These are phyloP conservation scores for Coix lacrymajobi DNA, from an alignment of 176 grass and related monocot genomes.

Conservation along the genomic window DNA sequence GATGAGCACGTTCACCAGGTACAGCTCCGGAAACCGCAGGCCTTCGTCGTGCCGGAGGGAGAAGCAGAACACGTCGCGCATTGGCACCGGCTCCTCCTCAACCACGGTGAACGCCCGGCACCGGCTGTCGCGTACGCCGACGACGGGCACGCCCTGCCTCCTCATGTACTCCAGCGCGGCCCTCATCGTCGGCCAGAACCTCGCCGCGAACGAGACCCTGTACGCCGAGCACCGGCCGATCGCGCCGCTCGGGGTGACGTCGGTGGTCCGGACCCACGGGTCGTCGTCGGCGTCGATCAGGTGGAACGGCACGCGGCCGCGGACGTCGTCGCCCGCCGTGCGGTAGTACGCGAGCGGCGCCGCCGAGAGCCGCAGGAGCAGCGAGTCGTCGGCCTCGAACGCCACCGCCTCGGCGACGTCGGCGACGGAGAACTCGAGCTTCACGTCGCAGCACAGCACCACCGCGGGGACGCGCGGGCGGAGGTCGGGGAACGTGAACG, in stretches of 20 bases:
- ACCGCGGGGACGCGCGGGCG: background rate
- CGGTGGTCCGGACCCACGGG: conserved; percentile 73
- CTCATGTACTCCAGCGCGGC: conserved; percentile 43
- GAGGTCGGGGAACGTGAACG: conserved; percentile 32
- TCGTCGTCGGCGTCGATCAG: conserved; percentile 60
- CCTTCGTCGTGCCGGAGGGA: conserved; percentile 32
- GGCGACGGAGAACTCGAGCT: conserved; percentile 53
- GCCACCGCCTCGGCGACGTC: conserved; percentile 42
- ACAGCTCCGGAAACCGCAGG: conserved; percentile 56
- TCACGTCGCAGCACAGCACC: conserved; percentile 57
- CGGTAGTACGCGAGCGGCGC: conserved; percentile 47
- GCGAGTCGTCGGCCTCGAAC: conserved; percentile 24
- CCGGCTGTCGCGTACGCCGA: background rate
- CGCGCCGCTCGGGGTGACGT: conserved; percentile 51
- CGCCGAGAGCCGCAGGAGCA: conserved; percentile 42
- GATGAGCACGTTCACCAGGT: conserved; percentile 63
- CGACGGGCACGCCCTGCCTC: conserved; percentile 30
- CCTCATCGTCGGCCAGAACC: conserved; percentile 48
- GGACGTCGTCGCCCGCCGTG: conserved; percentile 68
- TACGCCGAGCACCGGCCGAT: conserved; percentile 61
- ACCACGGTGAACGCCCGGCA: conserved; percentile 17
- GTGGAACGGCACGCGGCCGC: conserved; percentile 38
- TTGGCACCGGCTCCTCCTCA: conserved; percentile 44
- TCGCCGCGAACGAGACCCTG: conserved; percentile 38
- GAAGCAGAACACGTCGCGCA: conserved; percentile 55